Evolutionary conservation across 2,329 filamentous ascomycete genomes (phyloP).

Genomic region (Sphaerulina musiva): DNA sequence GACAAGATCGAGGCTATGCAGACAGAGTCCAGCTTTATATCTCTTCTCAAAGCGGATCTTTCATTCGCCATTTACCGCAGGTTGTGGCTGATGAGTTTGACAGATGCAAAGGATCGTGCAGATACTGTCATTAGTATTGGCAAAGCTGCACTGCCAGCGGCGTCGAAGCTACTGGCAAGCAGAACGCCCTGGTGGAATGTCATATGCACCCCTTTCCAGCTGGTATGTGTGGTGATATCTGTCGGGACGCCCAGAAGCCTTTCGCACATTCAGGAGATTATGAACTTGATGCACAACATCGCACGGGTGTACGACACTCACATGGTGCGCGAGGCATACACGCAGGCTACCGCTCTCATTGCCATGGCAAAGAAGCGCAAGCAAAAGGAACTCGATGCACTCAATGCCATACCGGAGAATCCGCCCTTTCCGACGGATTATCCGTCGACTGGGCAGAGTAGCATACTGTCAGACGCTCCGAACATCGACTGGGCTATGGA

Average conservation of each 20-base stretch:
- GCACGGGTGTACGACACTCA: conserved; percentile 34
- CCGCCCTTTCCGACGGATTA: conserved; percentile 27
- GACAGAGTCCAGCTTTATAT: conserved; percentile 35
- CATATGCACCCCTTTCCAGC: conserved; percentile 39
- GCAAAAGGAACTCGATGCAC: conserved; percentile 30
- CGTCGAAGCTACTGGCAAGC: conserved; percentile 32
- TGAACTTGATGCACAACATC: conserved; percentile 37
- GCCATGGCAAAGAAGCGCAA: conserved; percentile 31
- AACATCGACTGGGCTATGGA: conserved; percentile 33
- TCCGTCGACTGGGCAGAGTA: conserved; percentile 25
- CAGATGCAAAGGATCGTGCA: conserved; percentile 35
- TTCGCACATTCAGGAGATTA: conserved; percentile 32
- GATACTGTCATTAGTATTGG: conserved; percentile 35
- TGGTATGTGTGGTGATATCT: conserved; percentile 38
- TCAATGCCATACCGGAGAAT: conserved; percentile 24
- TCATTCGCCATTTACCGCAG: conserved; percentile 45
- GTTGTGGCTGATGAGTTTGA: conserved; percentile 37
- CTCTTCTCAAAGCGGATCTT: conserved; percentile 48
- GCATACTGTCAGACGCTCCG: conserved; percentile 27
- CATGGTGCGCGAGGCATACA: conserved; percentile 36
- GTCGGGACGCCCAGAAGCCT: conserved; percentile 37
- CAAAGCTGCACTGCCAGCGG: conserved; percentile 32
- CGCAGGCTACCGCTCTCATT: conserved; percentile 30
- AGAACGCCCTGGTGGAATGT: conserved; percentile 42
- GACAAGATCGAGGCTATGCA: conserved; percentile 31